Percentiles rank a stretch among this genome's conserved stretches.
Conservation (phyloP, 192 early-diverging fungal genomes). For the Mycoemilia scoparia region DNA sequence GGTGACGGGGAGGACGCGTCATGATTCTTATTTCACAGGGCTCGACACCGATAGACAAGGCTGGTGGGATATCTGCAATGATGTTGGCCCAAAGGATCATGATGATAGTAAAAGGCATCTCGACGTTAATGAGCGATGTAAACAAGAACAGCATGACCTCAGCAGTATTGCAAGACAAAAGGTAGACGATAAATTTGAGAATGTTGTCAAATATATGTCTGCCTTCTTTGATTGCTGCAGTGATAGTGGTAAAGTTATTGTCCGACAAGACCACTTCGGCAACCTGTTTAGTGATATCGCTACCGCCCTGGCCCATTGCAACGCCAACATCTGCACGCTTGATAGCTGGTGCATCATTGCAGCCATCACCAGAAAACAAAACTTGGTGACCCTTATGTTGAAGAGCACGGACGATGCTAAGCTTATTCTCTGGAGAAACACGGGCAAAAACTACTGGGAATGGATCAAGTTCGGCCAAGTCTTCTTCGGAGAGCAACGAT, state of each 20-base stretch:
- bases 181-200: slow-evolving; percentile 89
- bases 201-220: slow-evolving; percentile 96
- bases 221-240: slow-evolving; percentile 83
- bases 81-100: slow-evolving; percentile 97
- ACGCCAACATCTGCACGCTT: slow-evolving; percentile 91
- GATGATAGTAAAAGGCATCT: slow-evolving; percentile 75
- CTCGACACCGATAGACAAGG: slow-evolving; percentile 84
- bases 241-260: slow-evolving; percentile 93
- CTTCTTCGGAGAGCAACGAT: slow-evolving; percentile 79
- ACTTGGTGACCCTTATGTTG: slow-evolving; percentile 58
- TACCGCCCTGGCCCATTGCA: slow-evolving; percentile 91
- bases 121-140: slow-evolving; percentile 53
- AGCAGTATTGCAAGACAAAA: slow-evolving; percentile 83
- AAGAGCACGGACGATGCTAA: slow-evolving; percentile 83
- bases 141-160: slow-evolving; percentile 84
- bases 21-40: slow-evolving; percentile 73
- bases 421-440: slow-evolving; percentile 88
- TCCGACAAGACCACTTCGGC: slow-evolving; percentile 90
- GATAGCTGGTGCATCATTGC: slow-evolving; percentile 90
- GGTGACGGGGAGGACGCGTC: slow-evolving; percentile 61
- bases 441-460: slow-evolving; percentile 96
- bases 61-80: slow-evolving; percentile 91
- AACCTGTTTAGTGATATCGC: slow-evolving; percentile 96
- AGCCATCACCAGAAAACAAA: slow-evolving; percentile 93
- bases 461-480: slow-evolving; percentile 53